Percentiles rank a stretch among this genome's conserved stretches.
phyloP scores from a whole-genome alignment of 768 basidiomycete genomes.

The Leccinum disarticulatum region DNA sequence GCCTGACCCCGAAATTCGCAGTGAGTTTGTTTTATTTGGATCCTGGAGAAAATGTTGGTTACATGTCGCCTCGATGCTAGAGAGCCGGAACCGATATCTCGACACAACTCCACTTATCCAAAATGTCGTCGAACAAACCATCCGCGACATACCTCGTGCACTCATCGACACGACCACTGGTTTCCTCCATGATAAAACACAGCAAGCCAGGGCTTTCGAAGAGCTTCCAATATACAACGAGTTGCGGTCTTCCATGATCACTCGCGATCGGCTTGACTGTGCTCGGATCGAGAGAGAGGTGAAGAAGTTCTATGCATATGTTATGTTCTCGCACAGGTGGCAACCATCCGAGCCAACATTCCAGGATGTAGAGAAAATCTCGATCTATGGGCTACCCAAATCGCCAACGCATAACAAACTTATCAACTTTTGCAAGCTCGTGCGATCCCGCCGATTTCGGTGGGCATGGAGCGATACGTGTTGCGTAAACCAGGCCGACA shows the following conservation, averaged over 20 bases:
- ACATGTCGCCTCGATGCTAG: too few species aligned
- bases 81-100: too few species aligned
- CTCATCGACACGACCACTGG: not conserved
- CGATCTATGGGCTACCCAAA: too few species aligned
- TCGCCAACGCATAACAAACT: too few species aligned
- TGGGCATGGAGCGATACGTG: too few species aligned
- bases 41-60: too few species aligned
- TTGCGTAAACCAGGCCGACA: too few species aligned
- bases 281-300: not conserved
- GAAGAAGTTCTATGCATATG: not conserved
- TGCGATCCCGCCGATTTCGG: too few species aligned
- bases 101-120: not conserved
- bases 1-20: too few species aligned
- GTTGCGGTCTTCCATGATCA: not conserved
- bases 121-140: not conserved
- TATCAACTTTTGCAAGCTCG: too few species aligned
- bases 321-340: not conserved
- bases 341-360: not conserved
- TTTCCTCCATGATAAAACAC: not conserved
- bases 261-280: not conserved
- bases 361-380: too few species aligned
- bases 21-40: not conserved
- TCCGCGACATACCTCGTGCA: not conserved
- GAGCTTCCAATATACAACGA: not conserved
- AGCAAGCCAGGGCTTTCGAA: not conserved